phyloP scores from a whole-genome alignment of 768 basidiomycete species.

The Mycena rosella region DNA sequence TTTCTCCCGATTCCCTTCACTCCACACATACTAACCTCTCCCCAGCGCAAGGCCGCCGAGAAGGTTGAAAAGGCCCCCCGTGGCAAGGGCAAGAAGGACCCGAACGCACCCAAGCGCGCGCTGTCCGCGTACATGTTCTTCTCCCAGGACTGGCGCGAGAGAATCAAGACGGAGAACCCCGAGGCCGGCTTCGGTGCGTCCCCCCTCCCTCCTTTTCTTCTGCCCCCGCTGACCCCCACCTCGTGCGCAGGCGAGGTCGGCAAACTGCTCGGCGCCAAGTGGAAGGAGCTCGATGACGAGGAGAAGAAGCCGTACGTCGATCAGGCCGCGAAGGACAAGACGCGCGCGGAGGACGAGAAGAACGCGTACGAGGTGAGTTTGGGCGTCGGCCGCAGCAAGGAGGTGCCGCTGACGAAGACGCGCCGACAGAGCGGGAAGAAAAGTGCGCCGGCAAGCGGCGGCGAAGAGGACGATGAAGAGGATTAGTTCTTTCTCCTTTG shows the following conservation, averaged over 20 bases:
- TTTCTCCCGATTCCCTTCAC: neutral
- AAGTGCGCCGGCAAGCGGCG: constrained; percentile 43
- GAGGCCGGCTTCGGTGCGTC: constrained; percentile 89
- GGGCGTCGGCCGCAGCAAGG: constrained; percentile 31
- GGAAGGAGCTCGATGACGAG: constrained; percentile 93
- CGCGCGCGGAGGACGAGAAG: constrained; percentile 88
- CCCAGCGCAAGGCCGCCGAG: constrained; percentile 81
- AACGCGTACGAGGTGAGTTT: constrained; percentile 57
- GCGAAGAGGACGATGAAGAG: constrained; percentile 53
- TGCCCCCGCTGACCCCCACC: constrained; percentile 20
- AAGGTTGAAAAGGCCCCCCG: constrained; percentile 72
- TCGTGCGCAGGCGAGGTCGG: constrained; percentile 84
- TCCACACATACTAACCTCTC: constrained; percentile 19
- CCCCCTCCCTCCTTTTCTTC: constrained; percentile 21
- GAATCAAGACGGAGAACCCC: constrained; percentile 96
- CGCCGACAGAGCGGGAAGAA: constrained; percentile 41
- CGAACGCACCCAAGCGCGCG: constrained; percentile 90
- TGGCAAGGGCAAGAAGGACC: constrained; percentile 79
- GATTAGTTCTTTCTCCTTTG: constrained; percentile 36
- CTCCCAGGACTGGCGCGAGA: constrained; percentile 94
- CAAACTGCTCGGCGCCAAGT: constrained; percentile 94
- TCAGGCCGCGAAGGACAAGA: constrained; percentile 89
- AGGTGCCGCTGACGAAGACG: neutral
- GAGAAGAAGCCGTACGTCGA: constrained; percentile 97
- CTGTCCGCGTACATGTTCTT: constrained; percentile 99